Base-by-base conservation (phyloP, 2,329 filamentous ascomycete species). In the Aschersonia sp. region DNA sequence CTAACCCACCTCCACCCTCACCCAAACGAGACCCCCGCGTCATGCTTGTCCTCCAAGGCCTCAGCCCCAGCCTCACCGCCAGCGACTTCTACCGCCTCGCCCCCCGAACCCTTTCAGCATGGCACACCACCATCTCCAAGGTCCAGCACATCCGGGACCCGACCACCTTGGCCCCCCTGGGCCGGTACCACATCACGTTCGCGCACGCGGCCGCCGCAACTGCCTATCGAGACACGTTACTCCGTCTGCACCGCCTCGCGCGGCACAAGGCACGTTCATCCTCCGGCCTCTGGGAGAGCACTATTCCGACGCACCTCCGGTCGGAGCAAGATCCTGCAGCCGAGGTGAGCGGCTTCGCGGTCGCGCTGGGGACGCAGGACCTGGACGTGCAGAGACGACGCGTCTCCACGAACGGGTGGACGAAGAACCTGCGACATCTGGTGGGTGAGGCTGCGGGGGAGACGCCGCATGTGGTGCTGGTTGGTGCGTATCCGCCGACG, bases 121-220 rank as follows among this genome's bases (percentile, higher is more conserved):
- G 85, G 84, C 70, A 75, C 7, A 72, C 70, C 48, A 77, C 78
- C 31, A 78, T 87, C 49, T 64, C 70, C 40, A 76, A 78, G 62
- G 74, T 84, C 40, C 73, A 85, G 30, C 84, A 84, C 51, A 75
- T 73, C 44, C 80, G 82, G 51, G 72, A 85, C 57, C 71, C 75
- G 4, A 60, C 69, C 48, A 85, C 81, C 7, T 71, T 86, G 45
- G 75, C 78, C 49, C 75, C 79, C 4, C 62, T 75, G 1, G 80
- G 78, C 50, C 73, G 73, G 55, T 89, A 89, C 65, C 81, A 77
- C 62, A 66, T 91, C 48, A 69, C 85, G 48, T 91, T 89, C 68
- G 69, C 74, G 51, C 74, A 69, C 29, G 58, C 66, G 20, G 65
- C 69, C n/a, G 75, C 79, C 9, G 84, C 84, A 0, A 60, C 67